phyloP scores from a whole-genome alignment of 2,329 filamentous ascomycete species.

The Alternaria rosae region DNA sequence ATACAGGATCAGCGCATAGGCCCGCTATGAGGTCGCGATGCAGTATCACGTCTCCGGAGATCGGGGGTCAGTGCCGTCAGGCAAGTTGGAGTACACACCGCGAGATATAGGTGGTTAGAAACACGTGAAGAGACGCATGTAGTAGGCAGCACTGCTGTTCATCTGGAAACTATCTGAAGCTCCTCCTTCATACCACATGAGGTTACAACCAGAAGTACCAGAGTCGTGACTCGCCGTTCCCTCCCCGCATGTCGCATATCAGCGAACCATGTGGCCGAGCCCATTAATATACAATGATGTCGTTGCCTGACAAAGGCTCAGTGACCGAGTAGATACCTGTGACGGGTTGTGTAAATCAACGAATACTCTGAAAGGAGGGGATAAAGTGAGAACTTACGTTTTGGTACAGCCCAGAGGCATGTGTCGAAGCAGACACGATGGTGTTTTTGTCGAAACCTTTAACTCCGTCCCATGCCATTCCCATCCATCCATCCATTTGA shows the following conservation, averaged over 20 bases:
- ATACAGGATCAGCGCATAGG: neutral
- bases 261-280: neutral
- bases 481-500: neutral
- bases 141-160: neutral
- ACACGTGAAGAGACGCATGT: neutral
- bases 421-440: neutral
- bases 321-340: neutral
- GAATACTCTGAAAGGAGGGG: neutral
- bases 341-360: constrained; percentile 19
- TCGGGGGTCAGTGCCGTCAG: neutral
- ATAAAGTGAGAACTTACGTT: constrained; percentile 10
- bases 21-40: neutral
- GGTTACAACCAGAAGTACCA: neutral
- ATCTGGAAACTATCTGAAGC: neutral
- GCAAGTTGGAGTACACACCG: neutral
- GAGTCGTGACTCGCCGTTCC: neutral
- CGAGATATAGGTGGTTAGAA: neutral
- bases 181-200: neutral
- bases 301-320: neutral
- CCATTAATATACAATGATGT: neutral
- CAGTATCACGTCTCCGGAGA: neutral
- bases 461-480: constrained; percentile 4
- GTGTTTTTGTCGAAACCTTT: neutral
- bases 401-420: neutral
- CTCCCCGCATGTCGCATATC: neutral